phyloP scores from a whole-genome alignment of 345 rosid genomes.

The Clarkia xantiana region DNA sequence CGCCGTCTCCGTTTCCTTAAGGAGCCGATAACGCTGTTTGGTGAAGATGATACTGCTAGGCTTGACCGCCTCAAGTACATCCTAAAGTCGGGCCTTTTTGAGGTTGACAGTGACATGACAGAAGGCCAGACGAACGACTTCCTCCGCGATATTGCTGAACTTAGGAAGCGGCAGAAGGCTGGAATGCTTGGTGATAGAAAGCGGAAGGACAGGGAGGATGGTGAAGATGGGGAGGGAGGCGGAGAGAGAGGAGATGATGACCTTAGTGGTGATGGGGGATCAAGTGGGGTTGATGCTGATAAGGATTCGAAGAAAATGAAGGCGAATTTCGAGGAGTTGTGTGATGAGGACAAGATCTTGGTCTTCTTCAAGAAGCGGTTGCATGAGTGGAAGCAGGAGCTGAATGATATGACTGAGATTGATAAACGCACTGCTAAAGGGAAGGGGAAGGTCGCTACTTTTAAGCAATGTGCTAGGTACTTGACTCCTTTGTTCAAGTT shows the following conservation, averaged over 20 bases:
- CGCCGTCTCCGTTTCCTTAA: constrained; percentile 88
- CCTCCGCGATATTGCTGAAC: constrained; percentile 79
- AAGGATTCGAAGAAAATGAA: constrained; percentile 81
- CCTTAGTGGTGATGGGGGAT: constrained; percentile 68
- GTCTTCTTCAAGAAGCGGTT: constrained; percentile 78
- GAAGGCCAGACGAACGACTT: constrained; percentile 97
- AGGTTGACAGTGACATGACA: constrained; percentile 83
- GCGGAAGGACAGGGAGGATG: constrained; percentile 75
- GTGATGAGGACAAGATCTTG: constrained; percentile 91
- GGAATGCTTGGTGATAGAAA: constrained; percentile 56
- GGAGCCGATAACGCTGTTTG: constrained; percentile 88
- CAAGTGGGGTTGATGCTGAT: constrained; percentile 74
- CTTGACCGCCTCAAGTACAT: constrained; percentile 77
- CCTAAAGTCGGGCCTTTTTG: constrained; percentile 68
- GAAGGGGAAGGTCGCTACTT: constrained; percentile 82
- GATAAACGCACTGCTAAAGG: constrained; percentile 91
- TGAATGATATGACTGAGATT: constrained; percentile 55
- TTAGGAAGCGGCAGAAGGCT: constrained; percentile 83
- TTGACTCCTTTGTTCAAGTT: constrained; percentile 84
- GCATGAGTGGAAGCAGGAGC: constrained; percentile 94
- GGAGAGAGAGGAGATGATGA: constrained; percentile 69
- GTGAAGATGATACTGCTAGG: constrained; percentile 77
- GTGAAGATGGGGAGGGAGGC: constrained; percentile 53
- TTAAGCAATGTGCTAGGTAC: constrained; percentile 93
- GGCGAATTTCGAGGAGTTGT: constrained; percentile 70